Base-by-base conservation (phyloP, 495 filamentous ascomycete genomes). In the Clohesyomyces aquaticus region DNA sequence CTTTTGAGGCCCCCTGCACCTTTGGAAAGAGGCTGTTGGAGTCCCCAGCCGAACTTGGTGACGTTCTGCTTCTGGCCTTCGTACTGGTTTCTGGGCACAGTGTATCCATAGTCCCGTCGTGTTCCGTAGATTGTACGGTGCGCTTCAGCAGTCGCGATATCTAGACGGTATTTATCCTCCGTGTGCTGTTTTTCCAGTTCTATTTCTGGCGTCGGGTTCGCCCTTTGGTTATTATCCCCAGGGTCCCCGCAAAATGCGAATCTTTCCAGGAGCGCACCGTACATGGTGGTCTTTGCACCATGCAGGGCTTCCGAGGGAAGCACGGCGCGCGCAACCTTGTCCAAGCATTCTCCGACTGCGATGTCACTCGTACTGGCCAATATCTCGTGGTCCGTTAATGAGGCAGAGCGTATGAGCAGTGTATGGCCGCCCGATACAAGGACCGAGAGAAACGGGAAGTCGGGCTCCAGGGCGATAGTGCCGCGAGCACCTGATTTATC, bases 341-440 rank as follows among this genome's bases (percentile, higher is more conserved):
- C 94, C 9, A 98, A 74, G 69, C 87, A 81, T 71, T 95, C 87
- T 59, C 94, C 94, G 49, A 96, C 77, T 1, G 93, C 91, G 52
- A 93, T 86, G 75, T 93, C 90, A 0, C 70, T 68, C 3, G 87
- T 87, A 8, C 82, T 79, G 11, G 89, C 90, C 14, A 98, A 79
- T 59, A 92, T 82, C 16, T 74, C 72, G 73, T 98, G 93, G 21
- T 85, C 77, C 11, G 79, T 82, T 1, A 94, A 72, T 1, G 78
- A 79, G 19, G 73, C 74, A 12, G 91, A 94, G 52, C 88, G 84
- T 1, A 96, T 80, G 2, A 98, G 83, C 60, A 94, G 85, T 10
- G 92, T 91, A 79, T 98, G 94, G 2, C 94, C 94, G 18, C 94
- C 94, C 0, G 91, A 96, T 45, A 91, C 90, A n/a, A 98, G 84